Percentiles rank a stretch among this genome's conserved stretches.
Conservation (phyloP, 768 basidiomycete species). For the Calocybe gangraenosa region DNA sequence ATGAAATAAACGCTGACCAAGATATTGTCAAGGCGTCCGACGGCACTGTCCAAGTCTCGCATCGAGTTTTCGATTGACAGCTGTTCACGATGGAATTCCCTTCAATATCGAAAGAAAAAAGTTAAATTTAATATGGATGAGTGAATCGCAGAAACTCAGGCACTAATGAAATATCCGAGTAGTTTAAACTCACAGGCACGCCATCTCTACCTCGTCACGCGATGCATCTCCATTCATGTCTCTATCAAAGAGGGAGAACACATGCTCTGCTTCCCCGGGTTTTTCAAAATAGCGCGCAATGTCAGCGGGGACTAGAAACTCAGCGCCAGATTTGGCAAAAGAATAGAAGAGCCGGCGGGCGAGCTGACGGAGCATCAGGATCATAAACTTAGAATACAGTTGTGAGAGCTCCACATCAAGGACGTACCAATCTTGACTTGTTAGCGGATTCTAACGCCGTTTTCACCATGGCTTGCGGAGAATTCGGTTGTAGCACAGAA, state of each 20-base stretch:
- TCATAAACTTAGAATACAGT: too few species aligned
- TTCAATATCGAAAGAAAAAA: constrained; percentile 17
- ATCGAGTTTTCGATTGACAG: constrained; percentile 81
- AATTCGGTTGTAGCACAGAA: constrained; percentile 85
- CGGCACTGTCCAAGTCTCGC: constrained; percentile 87
- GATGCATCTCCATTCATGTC: constrained; percentile 71
- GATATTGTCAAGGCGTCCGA: constrained; percentile 82
- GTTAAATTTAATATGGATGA: background rate
- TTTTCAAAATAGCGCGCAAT: constrained; percentile 68
- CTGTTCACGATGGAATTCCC: constrained; percentile 83
- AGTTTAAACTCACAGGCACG: constrained; percentile 49
- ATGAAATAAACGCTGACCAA: constrained; percentile 77
- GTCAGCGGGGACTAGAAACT: constrained; percentile 61
- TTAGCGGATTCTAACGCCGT: constrained; percentile 76
- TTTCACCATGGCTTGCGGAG: constrained; percentile 75
- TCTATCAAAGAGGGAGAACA: constrained; percentile 66
- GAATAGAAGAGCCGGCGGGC: constrained; percentile 86
- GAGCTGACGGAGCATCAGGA: too few species aligned
- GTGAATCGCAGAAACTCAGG: background rate
- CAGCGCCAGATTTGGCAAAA: constrained; percentile 58
- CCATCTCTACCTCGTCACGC: constrained; percentile 72
- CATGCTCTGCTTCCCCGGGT: constrained; percentile 61
- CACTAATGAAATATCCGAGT: constrained; percentile 3
- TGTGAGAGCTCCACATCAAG: background rate
- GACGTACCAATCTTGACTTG: constrained; percentile 63